Base-by-base conservation (phyloP, 129 eudicot genomes). In the Centaurea solstitialis region DNA sequence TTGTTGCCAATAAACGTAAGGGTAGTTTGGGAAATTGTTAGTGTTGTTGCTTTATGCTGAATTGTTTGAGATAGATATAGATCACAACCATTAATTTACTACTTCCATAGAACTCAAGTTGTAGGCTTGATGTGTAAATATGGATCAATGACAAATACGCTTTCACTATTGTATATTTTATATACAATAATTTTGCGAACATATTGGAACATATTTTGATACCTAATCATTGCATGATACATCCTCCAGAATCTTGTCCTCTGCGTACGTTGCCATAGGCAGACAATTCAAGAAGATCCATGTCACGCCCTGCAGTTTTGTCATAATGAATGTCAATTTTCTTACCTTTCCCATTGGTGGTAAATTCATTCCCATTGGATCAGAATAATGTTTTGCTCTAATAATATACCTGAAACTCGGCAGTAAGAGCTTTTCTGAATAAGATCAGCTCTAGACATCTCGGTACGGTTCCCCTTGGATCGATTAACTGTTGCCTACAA, bases 391-490 rank as follows among this genome's bases (percentile, higher is more conserved):
- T 74, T 15, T 22, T 4, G 45, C 73, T 10, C 79, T 47, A 69
- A 82, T 20, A 64, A 11, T 68, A 80, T 81, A 94, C 97, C 98
- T 90, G 94, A 86, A 85, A 93, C 98, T 74, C 92, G 77, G 89
- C 98, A 94, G 82, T 92, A 94, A 65, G 97, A 90, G 83, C 98
- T 94, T 80, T 84, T 94, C 79, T 81, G 96, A 84, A 90, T 94
- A 76, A 92, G 97, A 73, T 94, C 97, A 50, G 93, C 86, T 88
- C 81, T 88, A 68, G 98, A 90, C 53, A 91, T 77, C 89, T 94
- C 98, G n/a, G 95, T 94, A 5, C 98, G 97, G 72, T 90, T 89
- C 70, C 98, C 98, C 80, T 94, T 94, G 22, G 98, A 89, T 74
- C 98, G 90, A 80, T 94, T 94, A 70, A 90, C 98, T 26, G 93